Evolutionary conservation across 2,329 filamentous ascomycete species (phyloP).

Genomic region (Sporothrix brunneoviolacea): DNA sequence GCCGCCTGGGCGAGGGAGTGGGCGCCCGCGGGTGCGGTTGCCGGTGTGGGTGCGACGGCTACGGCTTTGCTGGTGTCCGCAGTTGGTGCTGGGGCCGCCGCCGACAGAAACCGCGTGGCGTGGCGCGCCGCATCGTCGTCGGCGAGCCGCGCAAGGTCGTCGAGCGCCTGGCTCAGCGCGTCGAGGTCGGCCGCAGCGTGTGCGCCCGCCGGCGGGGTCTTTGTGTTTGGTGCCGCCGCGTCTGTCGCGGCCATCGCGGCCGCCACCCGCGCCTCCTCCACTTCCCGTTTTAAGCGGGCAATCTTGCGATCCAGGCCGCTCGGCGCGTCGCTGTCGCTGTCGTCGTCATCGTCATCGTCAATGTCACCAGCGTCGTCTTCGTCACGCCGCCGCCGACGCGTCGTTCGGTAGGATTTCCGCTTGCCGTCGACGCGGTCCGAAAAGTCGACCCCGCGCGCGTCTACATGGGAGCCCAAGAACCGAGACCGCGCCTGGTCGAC

Average conservation of each 20-base stretch:
- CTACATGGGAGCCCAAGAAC: constrained; percentile 69
- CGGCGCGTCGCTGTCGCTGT: constrained; percentile 23
- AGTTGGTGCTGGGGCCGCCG: neutral
- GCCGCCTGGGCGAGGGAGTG: constrained; percentile 63
- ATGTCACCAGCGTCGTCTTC: constrained; percentile 29
- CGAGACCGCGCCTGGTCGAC: constrained; percentile 72
- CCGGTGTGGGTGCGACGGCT: neutral
- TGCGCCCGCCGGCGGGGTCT: constrained; percentile 33
- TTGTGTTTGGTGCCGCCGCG: no score
- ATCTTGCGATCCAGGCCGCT: constrained; percentile 62
- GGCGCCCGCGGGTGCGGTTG: constrained; percentile 18
- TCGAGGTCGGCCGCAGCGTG: constrained; percentile 33
- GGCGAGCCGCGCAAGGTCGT: constrained; percentile 48
- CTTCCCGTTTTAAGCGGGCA: constrained; percentile 73
- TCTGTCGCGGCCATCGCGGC: neutral
- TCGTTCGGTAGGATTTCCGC: constrained; percentile 74
- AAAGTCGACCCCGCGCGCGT: constrained; percentile 75
- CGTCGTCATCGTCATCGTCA: constrained; percentile 8
- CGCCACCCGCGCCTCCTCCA: constrained; percentile 64
- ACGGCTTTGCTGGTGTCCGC: no score
- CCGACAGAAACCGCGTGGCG: neutral
- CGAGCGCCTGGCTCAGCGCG: constrained; percentile 65
- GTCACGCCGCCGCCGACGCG: constrained; percentile 66
- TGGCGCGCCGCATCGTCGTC: constrained; percentile 20
- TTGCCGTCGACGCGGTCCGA: constrained; percentile 81